These are phyloP conservation scores for Fusarium irregulare DNA, from an alignment of 2,329 filamentous ascomycete species.

Conservation along the genomic window DNA sequence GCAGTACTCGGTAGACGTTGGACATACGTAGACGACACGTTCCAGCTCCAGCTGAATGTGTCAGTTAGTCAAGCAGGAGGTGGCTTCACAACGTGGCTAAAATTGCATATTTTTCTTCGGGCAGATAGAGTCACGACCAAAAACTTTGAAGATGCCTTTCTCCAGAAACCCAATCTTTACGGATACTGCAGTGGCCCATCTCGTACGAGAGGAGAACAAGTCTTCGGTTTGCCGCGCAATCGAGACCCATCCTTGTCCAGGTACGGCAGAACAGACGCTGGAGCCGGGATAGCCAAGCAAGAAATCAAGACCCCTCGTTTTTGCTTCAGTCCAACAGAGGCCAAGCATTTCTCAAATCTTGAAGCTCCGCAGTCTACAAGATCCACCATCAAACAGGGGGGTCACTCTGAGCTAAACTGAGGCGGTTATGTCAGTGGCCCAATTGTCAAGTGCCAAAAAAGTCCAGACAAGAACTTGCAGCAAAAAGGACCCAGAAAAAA, in stretches of 20 bases:
- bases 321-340: slow-evolving; percentile 23
- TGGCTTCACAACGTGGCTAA: slow-evolving; percentile 33
- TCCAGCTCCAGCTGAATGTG: neutral
- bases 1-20: neutral
- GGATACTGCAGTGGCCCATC: neutral
- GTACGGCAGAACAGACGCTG: slow-evolving; percentile 31
- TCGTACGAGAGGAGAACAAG: neutral
- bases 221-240: slow-evolving; percentile 15
- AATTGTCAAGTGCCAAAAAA: slow-evolving; percentile 17
- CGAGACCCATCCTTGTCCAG: slow-evolving; percentile 21
- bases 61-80: neutral
- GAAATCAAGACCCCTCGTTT: slow-evolving; percentile 38
- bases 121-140: neutral
- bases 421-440: slow-evolving; percentile 38
- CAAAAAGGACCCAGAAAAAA: slow-evolving; percentile 11
- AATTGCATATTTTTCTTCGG: slow-evolving; percentile 8
- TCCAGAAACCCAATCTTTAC: neutral
- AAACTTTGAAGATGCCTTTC: neutral
- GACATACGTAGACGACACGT: slow-evolving; percentile 6
- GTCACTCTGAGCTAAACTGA: slow-evolving; percentile 14
- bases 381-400: slow-evolving; percentile 42
- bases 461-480: slow-evolving; percentile 11
- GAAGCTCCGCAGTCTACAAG: slow-evolving; percentile 36
- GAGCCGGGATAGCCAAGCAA: slow-evolving; percentile 38
- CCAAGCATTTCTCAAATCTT: slow-evolving; percentile 35